Percentiles rank a stretch among this genome's conserved stretches.
Conservation (phyloP, 2,329 filamentous ascomycete genomes). For the Pseudofabraea citricarpa region DNA sequence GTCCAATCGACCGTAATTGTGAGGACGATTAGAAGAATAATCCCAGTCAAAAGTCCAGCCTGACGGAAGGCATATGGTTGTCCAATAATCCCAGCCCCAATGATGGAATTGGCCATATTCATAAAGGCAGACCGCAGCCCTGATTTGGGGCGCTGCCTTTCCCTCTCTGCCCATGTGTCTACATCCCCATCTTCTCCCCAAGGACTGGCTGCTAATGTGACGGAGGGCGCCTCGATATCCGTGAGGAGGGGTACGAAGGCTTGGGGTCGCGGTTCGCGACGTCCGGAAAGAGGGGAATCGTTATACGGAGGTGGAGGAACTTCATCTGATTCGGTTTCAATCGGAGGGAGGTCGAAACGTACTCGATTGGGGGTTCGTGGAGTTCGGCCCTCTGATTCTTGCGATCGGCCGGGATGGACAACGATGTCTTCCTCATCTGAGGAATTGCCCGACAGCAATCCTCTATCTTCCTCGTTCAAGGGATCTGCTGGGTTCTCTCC, state of each 20-base stretch:
- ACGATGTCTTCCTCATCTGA: constrained; percentile 26
- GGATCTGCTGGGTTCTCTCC: constrained; percentile 12
- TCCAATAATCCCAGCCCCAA: constrained; percentile 70
- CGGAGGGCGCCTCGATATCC: constrained; percentile 75
- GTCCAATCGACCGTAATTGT: constrained; percentile 95
- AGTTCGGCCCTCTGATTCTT: constrained; percentile 19
- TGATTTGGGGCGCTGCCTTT: constrained; percentile 69
- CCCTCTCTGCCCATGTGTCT: constrained; percentile 45
- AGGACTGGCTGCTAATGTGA: constrained; percentile 51
- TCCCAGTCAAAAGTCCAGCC: constrained; percentile 78
- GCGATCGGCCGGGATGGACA: constrained; percentile 16
- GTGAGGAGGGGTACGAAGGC: constrained; percentile 64
- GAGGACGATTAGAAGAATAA: constrained; percentile 70
- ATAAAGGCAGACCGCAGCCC: constrained; percentile 87
- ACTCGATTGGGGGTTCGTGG: constrained; percentile 29
- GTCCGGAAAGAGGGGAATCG: constrained; percentile 21
- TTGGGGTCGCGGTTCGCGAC: constrained; percentile 22
- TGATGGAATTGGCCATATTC: constrained; percentile 99
- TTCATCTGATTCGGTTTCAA: constrained; percentile 23
- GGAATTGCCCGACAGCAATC: constrained; percentile 29
- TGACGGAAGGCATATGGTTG: constrained; percentile 96
- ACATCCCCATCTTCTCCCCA: constrained; percentile 36
- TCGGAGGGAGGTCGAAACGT: constrained; percentile 28
- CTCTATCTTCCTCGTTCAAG: constrained; percentile 33
- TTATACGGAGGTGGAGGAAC: constrained; percentile 40